Percentiles rank a stretch among this genome's conserved stretches.
Conservation (phyloP, 805 yeast genomes). For the Cephaloascus fragrans region DNA sequence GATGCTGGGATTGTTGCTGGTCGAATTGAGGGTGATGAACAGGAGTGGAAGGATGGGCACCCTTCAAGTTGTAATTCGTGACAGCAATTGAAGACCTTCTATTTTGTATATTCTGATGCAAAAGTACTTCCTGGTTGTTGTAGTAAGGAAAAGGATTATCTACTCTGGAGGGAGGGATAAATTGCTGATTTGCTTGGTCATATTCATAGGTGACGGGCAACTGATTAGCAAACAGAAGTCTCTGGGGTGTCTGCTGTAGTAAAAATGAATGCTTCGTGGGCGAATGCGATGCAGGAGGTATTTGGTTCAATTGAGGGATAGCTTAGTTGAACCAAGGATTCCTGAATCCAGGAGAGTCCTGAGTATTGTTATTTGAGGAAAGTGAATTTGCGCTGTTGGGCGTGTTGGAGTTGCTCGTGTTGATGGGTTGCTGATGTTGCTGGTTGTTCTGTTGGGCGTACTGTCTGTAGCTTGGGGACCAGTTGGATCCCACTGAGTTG, state of each 20-base stretch:
- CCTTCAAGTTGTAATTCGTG: not conserved
- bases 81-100: not conserved
- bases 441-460: not conserved
- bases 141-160: not conserved
- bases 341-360: conserved; percentile 9
- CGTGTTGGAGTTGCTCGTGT: not conserved
- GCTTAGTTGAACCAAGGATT: conserved; percentile 9
- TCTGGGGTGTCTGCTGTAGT: conserved; percentile 1
- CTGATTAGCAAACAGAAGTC: conserved; percentile 29
- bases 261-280: not conserved
- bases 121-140: not conserved
- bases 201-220: conserved; percentile 33
- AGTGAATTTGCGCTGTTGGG: too few species aligned
- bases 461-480: conserved; percentile 1
- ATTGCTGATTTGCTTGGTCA: conserved; percentile 12
- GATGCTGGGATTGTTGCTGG: conserved; percentile 4
- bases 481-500: conserved; percentile 2
- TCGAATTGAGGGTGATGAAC: conserved; percentile 3
- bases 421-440: not conserved
- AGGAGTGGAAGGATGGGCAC: not conserved
- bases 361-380: too few species aligned
- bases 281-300: not conserved
- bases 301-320: not conserved
- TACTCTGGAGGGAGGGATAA: not conserved
- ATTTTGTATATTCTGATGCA: not conserved